phyloP scores from a whole-genome alignment of 1,139 yeast species.

The Debaryomyces sp. region DNA sequence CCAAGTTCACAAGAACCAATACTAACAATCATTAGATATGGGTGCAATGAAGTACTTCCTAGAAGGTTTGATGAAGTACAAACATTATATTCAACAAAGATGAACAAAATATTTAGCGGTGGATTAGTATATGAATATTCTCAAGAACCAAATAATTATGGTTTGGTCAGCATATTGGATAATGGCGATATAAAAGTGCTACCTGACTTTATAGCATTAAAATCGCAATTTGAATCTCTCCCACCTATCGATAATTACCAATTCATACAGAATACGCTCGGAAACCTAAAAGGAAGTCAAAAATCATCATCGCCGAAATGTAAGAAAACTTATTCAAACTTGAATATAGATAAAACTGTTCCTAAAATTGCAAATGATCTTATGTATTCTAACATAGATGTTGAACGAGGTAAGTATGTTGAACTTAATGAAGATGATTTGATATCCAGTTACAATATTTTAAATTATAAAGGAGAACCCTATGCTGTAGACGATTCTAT shows the following conservation, averaged over 20 bases:
- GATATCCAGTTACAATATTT: constrained; percentile 37
- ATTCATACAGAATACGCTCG: constrained; percentile 20
- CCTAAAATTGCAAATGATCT: constrained; percentile 45
- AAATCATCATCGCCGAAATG: constrained; percentile 42
- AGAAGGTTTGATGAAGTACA: constrained; percentile 79
- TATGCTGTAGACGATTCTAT: constrained; percentile 23
- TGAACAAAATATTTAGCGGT: constrained; percentile 85
- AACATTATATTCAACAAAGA: constrained; percentile 68
- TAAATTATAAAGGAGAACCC: constrained; percentile 38
- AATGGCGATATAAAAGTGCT: constrained; percentile 59
- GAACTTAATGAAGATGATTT: constrained; percentile 42
- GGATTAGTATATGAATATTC: constrained; percentile 92
- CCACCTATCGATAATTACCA: constrained; percentile 29
- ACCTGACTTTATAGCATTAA: constrained; percentile 56
- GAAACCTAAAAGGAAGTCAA: constrained; percentile 22
- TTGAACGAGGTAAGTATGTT: constrained; percentile 50
- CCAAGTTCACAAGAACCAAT: not conserved
- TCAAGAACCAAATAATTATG: constrained; percentile 87
- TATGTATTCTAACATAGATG: constrained; percentile 51
- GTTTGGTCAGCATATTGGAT: constrained; percentile 65
- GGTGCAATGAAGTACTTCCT: constrained; percentile 85
- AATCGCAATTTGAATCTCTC: constrained; percentile 45
- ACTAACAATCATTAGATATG: constrained; percentile 39
- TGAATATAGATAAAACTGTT: constrained; percentile 55
- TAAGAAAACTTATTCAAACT: constrained; percentile 48